Conservation (phyloP, 1,284 basidiomycete species). For the Trichosporon sp. region DNA sequence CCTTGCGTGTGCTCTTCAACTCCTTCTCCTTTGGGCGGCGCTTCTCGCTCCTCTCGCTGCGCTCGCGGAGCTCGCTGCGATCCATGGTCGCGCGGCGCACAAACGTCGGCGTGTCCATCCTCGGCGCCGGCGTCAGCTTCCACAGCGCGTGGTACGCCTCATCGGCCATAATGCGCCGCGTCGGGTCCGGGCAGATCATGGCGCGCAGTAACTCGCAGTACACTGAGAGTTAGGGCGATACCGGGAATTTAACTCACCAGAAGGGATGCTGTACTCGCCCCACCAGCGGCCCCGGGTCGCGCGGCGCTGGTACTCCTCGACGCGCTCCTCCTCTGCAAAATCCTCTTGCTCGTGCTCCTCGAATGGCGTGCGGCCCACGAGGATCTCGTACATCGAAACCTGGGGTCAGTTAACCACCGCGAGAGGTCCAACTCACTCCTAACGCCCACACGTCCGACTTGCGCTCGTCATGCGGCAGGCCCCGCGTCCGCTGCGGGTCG, state of each 20-base stretch:
- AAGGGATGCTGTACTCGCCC: conserved; percentile 67
- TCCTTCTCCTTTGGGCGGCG: conserved; percentile 13
- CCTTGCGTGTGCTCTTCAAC: not conserved
- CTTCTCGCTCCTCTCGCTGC: not conserved
- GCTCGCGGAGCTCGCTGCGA: not conserved
- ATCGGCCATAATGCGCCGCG: conserved; percentile 37
- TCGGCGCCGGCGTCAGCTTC: conserved; percentile 20
- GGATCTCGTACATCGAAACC: conserved; percentile 85
- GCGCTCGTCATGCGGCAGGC: conserved; percentile 81
- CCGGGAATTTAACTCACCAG: conserved; percentile 39
- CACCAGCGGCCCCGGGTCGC: conserved; percentile 78
- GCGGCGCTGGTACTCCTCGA: conserved; percentile 76
- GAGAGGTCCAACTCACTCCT: conserved; percentile 55
- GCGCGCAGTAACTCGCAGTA: conserved; percentile 39
- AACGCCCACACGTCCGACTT: conserved; percentile 90
- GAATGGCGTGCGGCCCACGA: conserved; percentile 85
- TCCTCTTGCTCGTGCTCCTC: conserved; percentile 74
- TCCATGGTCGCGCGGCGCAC: conserved; percentile 34
- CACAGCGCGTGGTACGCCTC: conserved; percentile 39
- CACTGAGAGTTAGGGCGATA: conserved; percentile 6
- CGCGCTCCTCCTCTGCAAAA: conserved; percentile 70
- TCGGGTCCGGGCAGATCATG: conserved; percentile 45
- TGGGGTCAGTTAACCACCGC: conserved; percentile 15
- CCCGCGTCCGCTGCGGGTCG: conserved; percentile 78
- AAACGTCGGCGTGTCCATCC: conserved; percentile 45